These are phyloP conservation scores for Thuidium tamariscinum DNA, from an alignment of 225 moss, liverwort and hornwort genomes.

Conservation along the genomic window DNA sequence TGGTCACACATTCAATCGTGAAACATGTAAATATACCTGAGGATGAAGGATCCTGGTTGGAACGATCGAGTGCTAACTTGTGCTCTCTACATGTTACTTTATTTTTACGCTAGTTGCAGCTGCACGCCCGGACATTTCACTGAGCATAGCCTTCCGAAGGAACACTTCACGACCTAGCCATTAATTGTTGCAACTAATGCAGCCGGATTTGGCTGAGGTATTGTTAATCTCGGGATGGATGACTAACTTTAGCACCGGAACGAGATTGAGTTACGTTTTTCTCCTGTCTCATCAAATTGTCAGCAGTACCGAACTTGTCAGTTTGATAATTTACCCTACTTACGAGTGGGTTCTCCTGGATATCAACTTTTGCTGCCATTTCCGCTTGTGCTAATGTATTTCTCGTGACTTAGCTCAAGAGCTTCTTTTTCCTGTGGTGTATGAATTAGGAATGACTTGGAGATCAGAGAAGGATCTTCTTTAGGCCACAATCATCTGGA, in stretches of 20 bases:
- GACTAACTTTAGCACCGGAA: not conserved
- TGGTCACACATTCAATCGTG: not conserved
- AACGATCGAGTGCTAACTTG: not conserved
- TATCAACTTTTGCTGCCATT: not conserved
- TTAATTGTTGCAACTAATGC: not conserved
- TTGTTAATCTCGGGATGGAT: not conserved
- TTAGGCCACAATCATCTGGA: not conserved
- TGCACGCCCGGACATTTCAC: constrained; percentile 3
- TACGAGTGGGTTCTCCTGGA: not conserved
- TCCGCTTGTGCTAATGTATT: not conserved
- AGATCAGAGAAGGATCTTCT: not conserved
- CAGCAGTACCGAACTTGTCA: not conserved
- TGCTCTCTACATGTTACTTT: not conserved
- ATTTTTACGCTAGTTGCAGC: not conserved
- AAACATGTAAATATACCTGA: constrained; percentile 12
- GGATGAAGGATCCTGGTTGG: not conserved
- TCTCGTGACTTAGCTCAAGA: not conserved
- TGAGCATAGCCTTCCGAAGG: not conserved
- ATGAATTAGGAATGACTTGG: not conserved
- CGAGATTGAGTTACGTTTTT: not conserved
- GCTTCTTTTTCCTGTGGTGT: not conserved
- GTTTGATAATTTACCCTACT: not conserved
- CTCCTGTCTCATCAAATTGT: not conserved
- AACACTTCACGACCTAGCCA: not conserved
- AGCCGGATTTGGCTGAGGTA: not conserved